Base-by-base conservation (phyloP, 208 protist genomes). In the Herpetomonas muscarum region DNA sequence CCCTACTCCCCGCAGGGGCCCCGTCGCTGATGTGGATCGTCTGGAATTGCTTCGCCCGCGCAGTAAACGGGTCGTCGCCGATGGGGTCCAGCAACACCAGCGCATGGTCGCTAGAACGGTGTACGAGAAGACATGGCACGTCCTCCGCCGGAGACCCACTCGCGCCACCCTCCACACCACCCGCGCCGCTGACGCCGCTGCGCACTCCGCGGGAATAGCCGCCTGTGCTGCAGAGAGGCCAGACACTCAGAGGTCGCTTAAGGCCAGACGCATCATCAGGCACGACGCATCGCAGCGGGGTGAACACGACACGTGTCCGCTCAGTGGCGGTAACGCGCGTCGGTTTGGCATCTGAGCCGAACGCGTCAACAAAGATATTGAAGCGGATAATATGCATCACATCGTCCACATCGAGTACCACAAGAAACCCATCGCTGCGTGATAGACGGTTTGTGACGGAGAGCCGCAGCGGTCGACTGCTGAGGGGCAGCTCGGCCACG, bases 81-180 rank as follows among this genome's bases (percentile, higher is more conserved):
- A 44, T 32, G n/a, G 45, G 55, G 44, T 44, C 47, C 1, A 73
- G 1, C 66, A 61, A 75, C 19, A 75, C 62, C 0, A 79, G 60
- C 5, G 55, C 21, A 56, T 79, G 73, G 26, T 74, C 64, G 60
- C 56, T 29, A n/a, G 63, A 58, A 19, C 53, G 53, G 46, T 79
- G 73, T 19, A 79, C 49, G 17, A 79, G 55, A 36, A 79, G 46
- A n/a, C 59, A 45, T 47, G 72, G 60, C 49, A 61, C 60, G 21
- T 54, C 60, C 4, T 67, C 26, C 29, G 55, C 36, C 30, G 60
- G 52, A 4, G 48, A 44, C 51, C 41, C 51, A 24, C 64, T 41
- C 51, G 63, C 64, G 45, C 49, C 50, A 12, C 64, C 64, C 1
- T 58, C 64, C 12, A n/a, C n/a, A n/a, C n/a, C n/a, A n/a, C n/a